phyloP scores from a whole-genome alignment of 2,329 filamentous ascomycete species.

The Cercospora nicotianae region DNA sequence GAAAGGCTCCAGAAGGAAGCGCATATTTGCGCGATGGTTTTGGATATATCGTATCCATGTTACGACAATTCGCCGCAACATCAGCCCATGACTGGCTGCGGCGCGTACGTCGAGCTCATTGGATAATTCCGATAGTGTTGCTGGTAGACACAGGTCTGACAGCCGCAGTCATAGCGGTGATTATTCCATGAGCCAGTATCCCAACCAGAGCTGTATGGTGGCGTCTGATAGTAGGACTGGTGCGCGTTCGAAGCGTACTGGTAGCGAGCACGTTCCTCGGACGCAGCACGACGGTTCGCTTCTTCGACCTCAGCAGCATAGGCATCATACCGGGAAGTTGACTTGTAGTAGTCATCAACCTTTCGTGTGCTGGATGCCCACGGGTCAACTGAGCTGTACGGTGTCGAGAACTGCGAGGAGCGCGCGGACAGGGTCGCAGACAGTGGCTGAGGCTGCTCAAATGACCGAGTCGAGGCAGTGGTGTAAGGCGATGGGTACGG shows the following conservation, averaged over 20 bases:
- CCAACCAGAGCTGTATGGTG: conserved; percentile 37
- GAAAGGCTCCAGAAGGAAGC: neutral
- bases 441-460: conserved; percentile 28
- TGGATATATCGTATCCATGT: neutral
- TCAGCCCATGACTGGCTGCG: conserved; percentile 14
- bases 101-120: conserved; percentile 33
- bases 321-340: conserved; percentile 36
- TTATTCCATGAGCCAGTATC: conserved; percentile 37
- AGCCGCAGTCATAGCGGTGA: conserved; percentile 41
- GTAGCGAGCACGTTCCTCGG: conserved; percentile 38
- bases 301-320: conserved; percentile 32
- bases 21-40: neutral
- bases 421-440: conserved; percentile 29
- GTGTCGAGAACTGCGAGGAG: conserved; percentile 37
- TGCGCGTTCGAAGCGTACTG: conserved; percentile 32
- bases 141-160: conserved; percentile 38
- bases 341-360: conserved; percentile 39
- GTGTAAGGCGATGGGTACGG: conserved; percentile 41
- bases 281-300: conserved; percentile 33
- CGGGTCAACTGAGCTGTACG: conserved; percentile 38
- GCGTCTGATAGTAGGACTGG: conserved; percentile 33
- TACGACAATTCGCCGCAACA: neutral
- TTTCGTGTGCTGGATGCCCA: conserved; percentile 36
- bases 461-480: conserved; percentile 27
- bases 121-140: conserved; percentile 39